These are phyloP conservation scores for Zelonia costaricensis DNA, from an alignment of 208 protist genomes.

Conservation along the genomic window DNA sequence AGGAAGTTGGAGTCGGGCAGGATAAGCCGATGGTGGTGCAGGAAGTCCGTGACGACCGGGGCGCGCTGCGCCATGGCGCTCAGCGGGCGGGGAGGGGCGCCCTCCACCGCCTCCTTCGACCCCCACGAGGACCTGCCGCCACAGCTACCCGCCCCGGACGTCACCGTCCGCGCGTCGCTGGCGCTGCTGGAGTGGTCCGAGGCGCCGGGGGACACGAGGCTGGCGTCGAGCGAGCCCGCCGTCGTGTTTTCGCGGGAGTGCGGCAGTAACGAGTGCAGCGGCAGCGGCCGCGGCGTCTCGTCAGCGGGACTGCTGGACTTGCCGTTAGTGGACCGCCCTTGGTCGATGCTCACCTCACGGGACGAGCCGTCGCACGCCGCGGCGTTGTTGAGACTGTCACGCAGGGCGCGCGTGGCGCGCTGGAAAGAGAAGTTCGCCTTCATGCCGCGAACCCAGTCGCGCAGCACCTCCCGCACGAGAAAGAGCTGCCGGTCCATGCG, in stretches of 20 bases:
- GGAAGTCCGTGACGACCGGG: slow-evolving; percentile 37
- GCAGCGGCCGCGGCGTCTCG: slow-evolving; percentile 10
- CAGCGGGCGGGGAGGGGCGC: slow-evolving; percentile 6
- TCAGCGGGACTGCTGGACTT: slow-evolving; percentile 10
- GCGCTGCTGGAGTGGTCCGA: neutral
- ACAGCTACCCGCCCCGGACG: no score
- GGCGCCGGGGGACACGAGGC: no score
- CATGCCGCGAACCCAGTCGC: slow-evolving; percentile 61
- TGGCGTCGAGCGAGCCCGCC: no score
- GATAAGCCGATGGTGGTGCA: slow-evolving; percentile 51
- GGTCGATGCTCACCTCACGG: neutral
- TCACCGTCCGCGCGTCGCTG: no score
- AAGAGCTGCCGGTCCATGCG: slow-evolving; percentile 70
- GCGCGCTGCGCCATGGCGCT: slow-evolving; percentile 22
- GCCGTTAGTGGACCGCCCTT: neutral
- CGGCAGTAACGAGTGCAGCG: slow-evolving; percentile 9
- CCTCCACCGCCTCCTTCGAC: no score
- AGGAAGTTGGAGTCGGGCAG: slow-evolving; percentile 61
- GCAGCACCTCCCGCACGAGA: slow-evolving; percentile 63
- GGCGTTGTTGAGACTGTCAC: slow-evolving; percentile 1
- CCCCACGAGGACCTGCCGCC: no score
- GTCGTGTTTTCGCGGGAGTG: neutral
- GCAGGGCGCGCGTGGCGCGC: neutral
- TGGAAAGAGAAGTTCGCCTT: slow-evolving; percentile 12
- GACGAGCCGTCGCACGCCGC: neutral